Evolutionary conservation across 2,329 filamentous ascomycete species (phyloP).

Genomic region (Aspergillus arachidicola): DNA sequence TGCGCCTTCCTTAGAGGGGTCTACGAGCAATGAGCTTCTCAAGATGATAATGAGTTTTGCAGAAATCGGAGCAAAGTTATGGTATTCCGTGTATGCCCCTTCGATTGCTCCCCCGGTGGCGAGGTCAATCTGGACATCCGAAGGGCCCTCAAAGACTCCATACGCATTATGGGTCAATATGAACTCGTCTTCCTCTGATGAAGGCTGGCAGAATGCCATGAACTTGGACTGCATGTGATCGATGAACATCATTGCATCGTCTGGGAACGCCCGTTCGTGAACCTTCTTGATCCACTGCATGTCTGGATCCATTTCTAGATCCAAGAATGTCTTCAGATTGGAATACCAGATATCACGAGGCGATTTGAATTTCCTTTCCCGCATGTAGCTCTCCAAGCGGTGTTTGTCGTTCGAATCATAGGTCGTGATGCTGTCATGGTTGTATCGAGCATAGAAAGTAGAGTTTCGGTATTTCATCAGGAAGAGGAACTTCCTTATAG

Average conservation of each 20-base stretch:
- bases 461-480: constrained; percentile 49
- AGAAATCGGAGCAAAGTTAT: background rate
- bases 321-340: constrained; percentile 35
- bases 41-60: background rate
- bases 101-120: background rate
- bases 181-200: constrained; percentile 31
- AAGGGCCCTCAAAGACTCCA: constrained; percentile 34
- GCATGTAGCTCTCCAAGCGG: constrained; percentile 35
- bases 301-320: constrained; percentile 32
- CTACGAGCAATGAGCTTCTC: background rate
- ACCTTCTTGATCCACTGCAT: constrained; percentile 31
- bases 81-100: background rate
- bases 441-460: constrained; percentile 39
- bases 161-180: constrained; percentile 37
- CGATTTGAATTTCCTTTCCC: constrained; percentile 25
- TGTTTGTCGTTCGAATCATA: constrained; percentile 43
- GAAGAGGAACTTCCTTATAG: constrained; percentile 51
- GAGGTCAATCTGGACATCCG: background rate
- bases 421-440: constrained; percentile 32
- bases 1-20: background rate
- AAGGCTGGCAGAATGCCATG: constrained; percentile 34
- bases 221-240: constrained; percentile 28
- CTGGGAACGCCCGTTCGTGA: constrained; percentile 26
- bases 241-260: constrained; percentile 35
- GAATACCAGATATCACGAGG: constrained; percentile 41